Base-by-base conservation (phyloP, 1,284 basidiomycete species). In the Athelia psychrophila region DNA sequence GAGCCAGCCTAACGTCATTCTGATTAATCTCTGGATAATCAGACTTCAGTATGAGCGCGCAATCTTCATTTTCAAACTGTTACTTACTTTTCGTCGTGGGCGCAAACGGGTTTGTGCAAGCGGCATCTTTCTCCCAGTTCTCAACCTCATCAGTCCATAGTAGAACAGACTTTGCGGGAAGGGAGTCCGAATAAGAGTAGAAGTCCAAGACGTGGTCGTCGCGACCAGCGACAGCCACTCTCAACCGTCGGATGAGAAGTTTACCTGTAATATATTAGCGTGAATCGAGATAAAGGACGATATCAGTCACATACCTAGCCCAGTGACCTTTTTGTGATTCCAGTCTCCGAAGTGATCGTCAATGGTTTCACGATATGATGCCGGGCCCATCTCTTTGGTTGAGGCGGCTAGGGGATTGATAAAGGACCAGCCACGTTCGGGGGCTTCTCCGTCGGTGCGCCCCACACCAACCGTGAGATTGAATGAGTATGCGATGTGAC, bases 391-490 rank as follows among this genome's bases (percentile, higher is more conserved):
- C 22, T 46, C 20, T 23, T 27, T 23, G 10, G 44, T 46, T 23
- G 15, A n/a, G 22, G 10, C 9, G 8, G 44, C 5, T 8, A 27
- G 22, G 5, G 22, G 22, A n/a, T 27, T 23, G 22, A 46, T 46
- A 23, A 15, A 16, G 3, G 49, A 45, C 49, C 49, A 51, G 4
- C 38, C 23, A 5, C 44, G 24, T 22, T 51, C 49, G 8, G 25
- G 15, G 12, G 32, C 49, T 30, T 46, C 49, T 8, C 22, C 23
- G 22, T 51, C 44, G 4, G 23, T n/a, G 6, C 23, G 5, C 19
- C 49, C 44, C 3, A 27, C 30, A 13, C 49, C 49, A 16, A 6
- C 8, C 5, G 9, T 46, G 25, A 27, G 20, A n/a, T 23, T 19
- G 19, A 30, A 40, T 19, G n/a, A 19, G 42, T 25, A 32, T 6